Evolutionary conservation across 192 early-diverging fungal species (phyloP).

Genomic region (Coemansia sp.): DNA sequence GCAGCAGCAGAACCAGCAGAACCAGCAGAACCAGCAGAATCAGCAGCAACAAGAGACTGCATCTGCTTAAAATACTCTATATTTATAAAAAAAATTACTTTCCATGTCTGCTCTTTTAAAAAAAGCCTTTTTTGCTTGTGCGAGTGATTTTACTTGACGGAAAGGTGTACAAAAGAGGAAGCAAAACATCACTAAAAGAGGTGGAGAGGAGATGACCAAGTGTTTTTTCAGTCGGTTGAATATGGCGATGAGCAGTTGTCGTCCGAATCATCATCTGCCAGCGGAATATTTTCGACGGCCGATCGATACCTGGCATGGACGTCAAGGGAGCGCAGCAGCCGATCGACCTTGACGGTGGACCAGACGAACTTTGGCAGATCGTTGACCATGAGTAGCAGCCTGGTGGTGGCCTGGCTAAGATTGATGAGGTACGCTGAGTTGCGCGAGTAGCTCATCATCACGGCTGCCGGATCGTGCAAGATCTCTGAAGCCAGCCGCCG

Average conservation of each 20-base stretch:
- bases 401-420: slow-evolving; percentile 75
- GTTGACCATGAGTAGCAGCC: slow-evolving; percentile 86
- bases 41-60: slow-evolving; percentile 13
- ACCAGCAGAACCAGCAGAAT: slow-evolving; percentile 2
- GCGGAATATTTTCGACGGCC: slow-evolving; percentile 16
- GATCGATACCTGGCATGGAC: slow-evolving; percentile 46
- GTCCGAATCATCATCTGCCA: neutral
- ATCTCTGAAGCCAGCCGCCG: slow-evolving; percentile 35
- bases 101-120: neutral
- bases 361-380: slow-evolving; percentile 93
- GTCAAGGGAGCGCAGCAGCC: slow-evolving; percentile 44
- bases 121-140: neutral
- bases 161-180: neutral
- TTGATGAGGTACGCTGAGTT: slow-evolving; percentile 76
- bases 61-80: slow-evolving; percentile 7
- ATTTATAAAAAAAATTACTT: neutral
- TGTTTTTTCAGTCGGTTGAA: neutral
- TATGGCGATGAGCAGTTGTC: neutral
- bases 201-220: no score
- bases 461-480: slow-evolving; percentile 45
- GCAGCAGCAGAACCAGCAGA: neutral
- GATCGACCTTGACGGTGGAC: slow-evolving; percentile 68
- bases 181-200: neutral
- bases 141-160: no score
- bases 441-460: slow-evolving; percentile 69